phyloP scores from a whole-genome alignment of 1,284 basidiomycete genomes.

The Pseudozyma pruni region DNA sequence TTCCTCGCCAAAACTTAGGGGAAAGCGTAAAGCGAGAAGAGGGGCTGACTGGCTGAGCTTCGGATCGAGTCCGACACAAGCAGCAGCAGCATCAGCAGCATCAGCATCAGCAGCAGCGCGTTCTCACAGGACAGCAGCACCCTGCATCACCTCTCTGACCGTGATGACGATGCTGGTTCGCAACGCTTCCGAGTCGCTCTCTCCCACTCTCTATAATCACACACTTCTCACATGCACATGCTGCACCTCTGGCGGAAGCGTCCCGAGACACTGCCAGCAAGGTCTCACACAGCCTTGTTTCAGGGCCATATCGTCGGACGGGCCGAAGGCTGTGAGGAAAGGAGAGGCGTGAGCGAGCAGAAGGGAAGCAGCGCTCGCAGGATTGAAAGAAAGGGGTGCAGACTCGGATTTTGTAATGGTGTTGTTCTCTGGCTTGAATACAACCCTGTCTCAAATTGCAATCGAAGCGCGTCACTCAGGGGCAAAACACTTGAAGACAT shows the following conservation, averaged over 20 bases:
- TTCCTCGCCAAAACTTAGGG: no score
- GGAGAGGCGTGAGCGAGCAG: background rate
- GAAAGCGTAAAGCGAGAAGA: no score
- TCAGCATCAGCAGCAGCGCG: no score
- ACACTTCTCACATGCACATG: background rate
- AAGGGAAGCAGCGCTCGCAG: background rate
- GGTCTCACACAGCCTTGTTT: no score
- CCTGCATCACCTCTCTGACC: background rate
- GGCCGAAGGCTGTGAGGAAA: background rate
- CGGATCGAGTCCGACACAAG: no score
- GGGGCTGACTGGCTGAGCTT: no score
- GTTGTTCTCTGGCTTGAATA: constrained; percentile 28
- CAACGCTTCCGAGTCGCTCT: background rate
- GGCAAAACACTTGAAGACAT: no score
- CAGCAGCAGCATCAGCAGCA: no score
- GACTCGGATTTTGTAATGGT: constrained; percentile 21
- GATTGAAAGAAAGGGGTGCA: constrained; percentile 6
- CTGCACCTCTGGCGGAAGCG: background rate
- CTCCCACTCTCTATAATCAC: constrained; percentile 2
- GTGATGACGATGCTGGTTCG: background rate
- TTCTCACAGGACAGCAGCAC: background rate
- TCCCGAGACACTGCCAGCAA: no score
- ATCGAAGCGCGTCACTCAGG: constrained; percentile 25
- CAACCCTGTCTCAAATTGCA: constrained; percentile 17
- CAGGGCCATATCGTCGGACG: no score